A percentile compares a stretch with the other conserved stretches of the same genome.
Conservation (phyloP, 2,329 filamentous ascomycete genomes). For the Beauveria varroae region DNA sequence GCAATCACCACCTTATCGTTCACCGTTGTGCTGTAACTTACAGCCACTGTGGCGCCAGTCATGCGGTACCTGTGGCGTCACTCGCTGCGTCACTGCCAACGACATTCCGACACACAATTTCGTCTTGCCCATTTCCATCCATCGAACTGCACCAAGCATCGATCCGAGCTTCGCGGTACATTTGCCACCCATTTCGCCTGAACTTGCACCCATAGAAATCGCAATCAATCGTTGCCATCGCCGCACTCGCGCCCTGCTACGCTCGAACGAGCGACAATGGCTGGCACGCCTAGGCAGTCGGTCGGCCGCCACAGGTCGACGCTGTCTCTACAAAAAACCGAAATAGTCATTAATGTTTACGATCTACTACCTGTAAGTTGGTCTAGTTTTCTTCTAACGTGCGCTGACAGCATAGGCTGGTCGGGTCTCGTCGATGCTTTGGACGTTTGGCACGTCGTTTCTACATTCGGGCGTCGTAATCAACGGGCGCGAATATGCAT, state of each 20-base stretch:
- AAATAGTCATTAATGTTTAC: constrained; percentile 71
- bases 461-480: constrained; percentile 80
- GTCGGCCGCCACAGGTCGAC: constrained; percentile 51
- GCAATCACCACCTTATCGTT: neutral
- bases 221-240: constrained; percentile 15
- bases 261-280: neutral
- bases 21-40: neutral
- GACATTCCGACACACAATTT: neutral
- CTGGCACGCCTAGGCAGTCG: constrained; percentile 19
- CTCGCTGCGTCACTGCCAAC: neutral
- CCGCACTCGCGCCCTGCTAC: neutral
- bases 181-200: neutral
- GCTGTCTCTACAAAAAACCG: constrained; percentile 62
- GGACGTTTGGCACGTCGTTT: constrained; percentile 69
- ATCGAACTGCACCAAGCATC: neutral
- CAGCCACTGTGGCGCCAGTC: neutral
- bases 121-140: neutral
- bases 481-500: constrained; percentile 74
- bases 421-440: constrained; percentile 66
- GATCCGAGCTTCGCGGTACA: neutral
- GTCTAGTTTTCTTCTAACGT: neutral
- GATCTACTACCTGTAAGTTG: constrained; percentile 60
- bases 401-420: constrained; percentile 47
- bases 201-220: no score
- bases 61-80: neutral